Conservation (phyloP, 331 rosid species). For the Rhamnella rubrinervis region DNA sequence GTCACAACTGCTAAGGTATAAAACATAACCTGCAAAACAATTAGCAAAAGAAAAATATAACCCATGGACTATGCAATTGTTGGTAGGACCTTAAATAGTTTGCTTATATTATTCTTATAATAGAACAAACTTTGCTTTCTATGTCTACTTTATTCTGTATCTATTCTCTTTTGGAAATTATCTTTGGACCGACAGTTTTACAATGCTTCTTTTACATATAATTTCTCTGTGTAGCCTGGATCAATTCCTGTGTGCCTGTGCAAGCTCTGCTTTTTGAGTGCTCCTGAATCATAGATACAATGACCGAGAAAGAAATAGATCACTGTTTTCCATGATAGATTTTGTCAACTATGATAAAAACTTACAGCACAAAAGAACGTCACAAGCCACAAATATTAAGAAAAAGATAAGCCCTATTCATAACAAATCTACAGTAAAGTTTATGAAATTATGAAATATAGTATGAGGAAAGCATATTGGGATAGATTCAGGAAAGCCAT, state of each 20-base stretch:
- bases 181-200: not conserved
- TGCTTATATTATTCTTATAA: no score
- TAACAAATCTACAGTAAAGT: not conserved
- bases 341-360: no score
- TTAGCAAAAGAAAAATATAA: constrained; percentile 29
- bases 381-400: no score
- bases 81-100: not conserved
- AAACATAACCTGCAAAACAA: constrained; percentile 81
- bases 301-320: no score
- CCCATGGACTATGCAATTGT: not conserved
- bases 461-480: not conserved
- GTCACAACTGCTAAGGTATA: constrained; percentile 88
- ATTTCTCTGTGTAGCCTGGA: no score
- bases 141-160: not conserved
- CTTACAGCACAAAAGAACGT: no score
- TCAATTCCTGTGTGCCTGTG: no score
- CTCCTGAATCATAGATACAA: no score
- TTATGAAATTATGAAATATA: not conserved
- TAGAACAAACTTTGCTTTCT: no score
- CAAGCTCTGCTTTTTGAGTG: no score
- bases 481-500: not conserved
- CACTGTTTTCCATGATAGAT: no score
- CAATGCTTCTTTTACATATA: not conserved
- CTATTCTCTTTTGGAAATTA: not conserved
- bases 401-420: no score